Evolutionary conservation across 2,329 filamentous ascomycete genomes (phyloP), one percentile per base, ranked within the genome.

Genomic region (Aspergillus phoenicis): DNA sequence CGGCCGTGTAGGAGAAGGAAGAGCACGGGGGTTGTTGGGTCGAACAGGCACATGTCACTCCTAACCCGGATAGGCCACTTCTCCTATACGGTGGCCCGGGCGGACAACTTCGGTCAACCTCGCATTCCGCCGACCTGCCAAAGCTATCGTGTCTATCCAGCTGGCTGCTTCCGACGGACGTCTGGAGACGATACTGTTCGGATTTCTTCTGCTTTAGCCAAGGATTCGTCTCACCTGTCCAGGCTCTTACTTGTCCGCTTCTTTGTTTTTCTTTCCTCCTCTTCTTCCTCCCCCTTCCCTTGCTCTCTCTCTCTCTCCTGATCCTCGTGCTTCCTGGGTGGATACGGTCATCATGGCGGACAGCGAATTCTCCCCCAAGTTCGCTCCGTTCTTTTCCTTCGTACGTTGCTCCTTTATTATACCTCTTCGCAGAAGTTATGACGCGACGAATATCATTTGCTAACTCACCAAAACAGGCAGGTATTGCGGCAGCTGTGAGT

Each of bases 361-460:
- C 62, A 84, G 79, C 64, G 82, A 85, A 62, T 75, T 82, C 63
- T 77, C 85, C 60, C 87, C 87, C 66, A 85, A 84, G 76, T 89
- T 88, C 71, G 86, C 87, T 71, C 86, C 86, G 52, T 89, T 89
- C 80, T 82, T 89, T 71, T 87, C 87, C 75, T 89, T 89, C 83
- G 85, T 87, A 78, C 75, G 83, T 81, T 41, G 13, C 36, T 5
- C 54, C 51, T 51, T 20, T 39, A 52, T 13, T 28, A 15, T 52
- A 11, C n/a, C 64, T 59, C 51, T 62, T 38, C 1, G 13, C 1
- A 2, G 26, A 41, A 30, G 54, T 26, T 56, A 3, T 20, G 28
- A 5, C 30, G 30, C 33, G 33, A 36, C 53, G 20, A 17, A 22
- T 36, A 55, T 48, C 15, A 6, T 55, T 59, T 57, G 63, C 73